A percentile compares a stretch with the other conserved stretches of the same genome.
Evolutionary conservation across 164 flowering plant genomes (phyloP).

Genomic region (Stephania cephalantha): DNA sequence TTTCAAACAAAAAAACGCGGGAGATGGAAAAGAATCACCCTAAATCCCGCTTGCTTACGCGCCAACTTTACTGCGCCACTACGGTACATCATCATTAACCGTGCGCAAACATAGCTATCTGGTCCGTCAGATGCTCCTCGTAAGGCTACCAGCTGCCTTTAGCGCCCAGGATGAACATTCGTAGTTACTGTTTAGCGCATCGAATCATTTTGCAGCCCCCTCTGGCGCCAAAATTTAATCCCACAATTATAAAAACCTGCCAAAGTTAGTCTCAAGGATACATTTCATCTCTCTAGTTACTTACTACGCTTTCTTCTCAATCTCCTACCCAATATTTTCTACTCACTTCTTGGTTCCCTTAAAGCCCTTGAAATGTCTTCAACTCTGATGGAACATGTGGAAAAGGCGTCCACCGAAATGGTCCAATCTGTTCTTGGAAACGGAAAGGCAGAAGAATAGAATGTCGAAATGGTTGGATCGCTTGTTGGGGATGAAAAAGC

Average conservation of each 20-base stretch:
- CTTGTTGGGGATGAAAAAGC: too few species aligned
- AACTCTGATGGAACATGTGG: background rate
- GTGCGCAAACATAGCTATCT: background rate
- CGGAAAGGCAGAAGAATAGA: background rate
- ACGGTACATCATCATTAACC: background rate
- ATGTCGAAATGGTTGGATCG: slow-evolving; percentile 10
- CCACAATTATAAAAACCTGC: background rate
- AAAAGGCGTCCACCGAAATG: too few species aligned
- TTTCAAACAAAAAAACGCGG: background rate
- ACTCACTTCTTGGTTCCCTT: background rate
- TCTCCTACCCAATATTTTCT: background rate
- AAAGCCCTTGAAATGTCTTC: background rate
- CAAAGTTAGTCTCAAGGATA: background rate
- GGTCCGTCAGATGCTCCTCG: background rate
- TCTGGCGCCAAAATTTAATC: background rate
- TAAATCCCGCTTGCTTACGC: background rate
- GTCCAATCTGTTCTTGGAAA: too few species aligned
- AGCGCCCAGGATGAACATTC: background rate
- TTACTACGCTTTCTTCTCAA: background rate
- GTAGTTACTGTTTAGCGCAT: background rate
- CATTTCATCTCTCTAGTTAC: background rate
- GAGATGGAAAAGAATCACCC: background rate
- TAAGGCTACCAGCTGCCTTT: background rate
- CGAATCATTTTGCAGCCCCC: background rate
- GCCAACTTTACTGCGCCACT: background rate